Evolutionary conservation across 2,329 filamentous ascomycete species (phyloP), one percentile per base, ranked within the genome.

Genomic region (Seiridium unicorne): DNA sequence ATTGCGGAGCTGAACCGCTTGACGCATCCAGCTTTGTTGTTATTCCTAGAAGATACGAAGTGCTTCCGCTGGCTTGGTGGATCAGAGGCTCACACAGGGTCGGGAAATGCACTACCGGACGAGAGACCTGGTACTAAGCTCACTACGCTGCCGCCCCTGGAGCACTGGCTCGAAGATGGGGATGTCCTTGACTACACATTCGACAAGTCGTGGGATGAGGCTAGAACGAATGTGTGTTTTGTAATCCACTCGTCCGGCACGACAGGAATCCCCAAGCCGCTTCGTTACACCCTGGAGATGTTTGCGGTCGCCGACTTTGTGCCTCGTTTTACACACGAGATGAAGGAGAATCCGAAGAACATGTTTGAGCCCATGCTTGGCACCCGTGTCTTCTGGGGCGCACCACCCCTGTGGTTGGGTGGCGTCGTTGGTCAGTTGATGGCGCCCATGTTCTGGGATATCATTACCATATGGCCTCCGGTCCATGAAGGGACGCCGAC

Each of bases 161-260:
- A 51, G 9, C 10, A 60, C 26, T 55, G 51, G 58, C 58, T 60
- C 3, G 40, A 55, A 9, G 44, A 6, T 26, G 51, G 5, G 13
- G 35, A 40, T 10, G 44, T 57, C 11, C 42, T 51, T n/a, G 9
- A 38, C 3, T 60, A 60, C 44, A 51, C 58, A 3, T 60, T 47
- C 36, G 18, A 10, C 58, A 60, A 60, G 44, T 42, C 51, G 10
- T 60, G 58, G 58, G 58, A 55, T 4, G 58, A 51, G 31, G 51
- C 58, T 8, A 47, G 38, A 44, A n/a, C 31, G 2, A 34, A 47
- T 11, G 51, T 51, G 2, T 13, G 32, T 4, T 60, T 60, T 7
- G 58, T 60, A n/a, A 60, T 60, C 8, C 58, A 60, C 51, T 55
- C 51, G 9, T 60, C 58, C 6, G 58, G 58, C 18, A 55, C 51